Evolutionary conservation across 2,329 filamentous ascomycete species (phyloP).

Genomic region (Chaetomium globosum): DNA sequence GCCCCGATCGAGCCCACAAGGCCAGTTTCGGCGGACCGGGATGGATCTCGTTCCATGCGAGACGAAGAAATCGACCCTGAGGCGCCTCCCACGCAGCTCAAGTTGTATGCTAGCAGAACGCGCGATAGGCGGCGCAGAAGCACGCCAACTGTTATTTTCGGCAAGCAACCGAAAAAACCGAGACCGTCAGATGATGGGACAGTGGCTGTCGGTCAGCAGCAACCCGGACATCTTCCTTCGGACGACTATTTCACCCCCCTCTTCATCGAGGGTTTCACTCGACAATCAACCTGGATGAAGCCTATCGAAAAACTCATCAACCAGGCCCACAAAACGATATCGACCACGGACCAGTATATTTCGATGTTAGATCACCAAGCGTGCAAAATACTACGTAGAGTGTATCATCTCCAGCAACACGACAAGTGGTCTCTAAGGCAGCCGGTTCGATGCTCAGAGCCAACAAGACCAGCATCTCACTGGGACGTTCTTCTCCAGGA

Average conservation of each 20-base stretch:
- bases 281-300: slow-evolving; percentile 62
- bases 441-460: slow-evolving; percentile 80
- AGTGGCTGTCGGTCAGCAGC: slow-evolving; percentile 47
- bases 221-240: slow-evolving; percentile 50
- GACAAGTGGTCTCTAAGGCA: slow-evolving; percentile 94
- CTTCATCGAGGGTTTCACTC: slow-evolving; percentile 61
- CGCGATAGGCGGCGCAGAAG: slow-evolving; percentile 65
- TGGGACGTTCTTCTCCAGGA: slow-evolving; percentile 86
- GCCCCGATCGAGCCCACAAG: not conserved
- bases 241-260: slow-evolving; percentile 68
- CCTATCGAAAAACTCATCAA: slow-evolving; percentile 72
- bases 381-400: slow-evolving; percentile 79
- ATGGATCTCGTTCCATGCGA: not conserved
- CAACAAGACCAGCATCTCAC: slow-evolving; percentile 73
- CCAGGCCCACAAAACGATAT: slow-evolving; percentile 85
- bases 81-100: slow-evolving; percentile 29
- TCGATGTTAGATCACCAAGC: slow-evolving; percentile 85
- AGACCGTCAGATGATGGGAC: slow-evolving; percentile 48
- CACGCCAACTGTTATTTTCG: slow-evolving; percentile 76
- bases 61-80: slow-evolving; percentile 15
- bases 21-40: not conserved
- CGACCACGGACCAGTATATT: slow-evolving; percentile 80
- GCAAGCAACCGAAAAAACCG: slow-evolving; percentile 60
- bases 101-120: slow-evolving; percentile 44
- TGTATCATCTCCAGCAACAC: slow-evolving; percentile 87